These are phyloP conservation scores for Anastatica hierochuntica DNA, from an alignment of 345 rosid species.

Conservation along the genomic window DNA sequence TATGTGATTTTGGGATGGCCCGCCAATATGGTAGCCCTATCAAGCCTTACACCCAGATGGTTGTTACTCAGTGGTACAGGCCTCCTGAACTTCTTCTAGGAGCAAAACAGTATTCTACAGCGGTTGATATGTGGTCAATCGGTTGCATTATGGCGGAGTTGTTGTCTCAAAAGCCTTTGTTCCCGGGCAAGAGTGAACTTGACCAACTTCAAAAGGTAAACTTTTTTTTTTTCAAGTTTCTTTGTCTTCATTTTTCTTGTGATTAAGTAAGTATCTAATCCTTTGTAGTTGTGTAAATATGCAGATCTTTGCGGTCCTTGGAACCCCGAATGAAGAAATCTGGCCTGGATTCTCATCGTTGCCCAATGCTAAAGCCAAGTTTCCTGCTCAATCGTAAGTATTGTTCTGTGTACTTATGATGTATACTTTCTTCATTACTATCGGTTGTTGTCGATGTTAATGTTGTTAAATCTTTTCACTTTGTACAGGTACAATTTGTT, in stretches of 20 bases:
- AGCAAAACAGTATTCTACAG: constrained; percentile 69
- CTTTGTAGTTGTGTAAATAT: background rate
- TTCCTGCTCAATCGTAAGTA: constrained; percentile 48
- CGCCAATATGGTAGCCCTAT: constrained; percentile 80
- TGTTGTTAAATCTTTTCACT: constrained; percentile 1
- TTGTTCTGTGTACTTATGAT: background rate
- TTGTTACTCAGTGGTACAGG: constrained; percentile 77
- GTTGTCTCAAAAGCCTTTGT: constrained; percentile 58
- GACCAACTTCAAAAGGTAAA: constrained; percentile 69
- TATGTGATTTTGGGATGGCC: constrained; percentile 84
- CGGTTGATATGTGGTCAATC: constrained; percentile 91
- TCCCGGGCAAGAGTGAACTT: constrained; percentile 58
- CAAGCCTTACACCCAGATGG: constrained; percentile 73
- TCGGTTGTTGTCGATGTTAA: constrained; percentile 6
- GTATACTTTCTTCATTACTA: constrained; percentile 12
- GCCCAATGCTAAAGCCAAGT: constrained; percentile 63
- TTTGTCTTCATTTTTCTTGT: background rate
- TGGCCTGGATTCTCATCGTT: constrained; percentile 71
- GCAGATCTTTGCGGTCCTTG: constrained; percentile 65
- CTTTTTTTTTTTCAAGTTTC: background rate
- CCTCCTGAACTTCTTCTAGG: constrained; percentile 84
- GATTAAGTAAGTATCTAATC: background rate
- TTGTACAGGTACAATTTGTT: constrained; percentile 52
- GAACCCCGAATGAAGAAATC: constrained; percentile 56
- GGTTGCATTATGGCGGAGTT: constrained; percentile 94